Conservation (phyloP, 148 eudicot species). For the Cornus florida region DNA sequence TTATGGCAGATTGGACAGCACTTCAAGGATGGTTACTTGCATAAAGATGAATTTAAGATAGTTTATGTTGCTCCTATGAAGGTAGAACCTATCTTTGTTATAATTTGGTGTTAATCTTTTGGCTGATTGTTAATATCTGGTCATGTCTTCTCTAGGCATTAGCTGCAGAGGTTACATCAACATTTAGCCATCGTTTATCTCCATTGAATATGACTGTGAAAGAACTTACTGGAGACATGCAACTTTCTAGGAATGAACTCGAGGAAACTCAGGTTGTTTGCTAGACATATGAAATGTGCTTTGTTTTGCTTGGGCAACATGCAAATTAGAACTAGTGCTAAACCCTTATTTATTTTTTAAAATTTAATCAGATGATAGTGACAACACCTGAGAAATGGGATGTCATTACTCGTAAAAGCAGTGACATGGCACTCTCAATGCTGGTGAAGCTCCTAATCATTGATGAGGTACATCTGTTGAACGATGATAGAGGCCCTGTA, state of each 20-base stretch:
- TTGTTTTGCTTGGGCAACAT: constrained; percentile 8
- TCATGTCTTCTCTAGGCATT: constrained; percentile 56
- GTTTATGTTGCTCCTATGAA: constrained; percentile 99
- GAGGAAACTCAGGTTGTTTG: constrained; percentile 87
- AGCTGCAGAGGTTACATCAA: constrained; percentile 94
- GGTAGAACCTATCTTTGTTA: constrained; percentile 40
- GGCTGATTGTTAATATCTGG: constrained; percentile 18
- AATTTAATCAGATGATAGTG: constrained; percentile 81
- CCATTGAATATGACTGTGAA: constrained; percentile 83
- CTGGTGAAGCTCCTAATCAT: constrained; percentile 93
- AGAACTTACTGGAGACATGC: constrained; percentile 99
- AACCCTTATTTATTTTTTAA: constrained; percentile 7
- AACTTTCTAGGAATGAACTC: constrained; percentile 87
- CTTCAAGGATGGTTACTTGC: constrained; percentile 94
- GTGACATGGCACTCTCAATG: constrained; percentile 96
- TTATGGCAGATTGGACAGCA: constrained; percentile 79
- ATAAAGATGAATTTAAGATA: constrained; percentile 94
- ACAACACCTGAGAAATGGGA: constrained; percentile 99
- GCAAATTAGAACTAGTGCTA: not conserved
- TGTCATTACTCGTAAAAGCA: constrained; percentile 98
- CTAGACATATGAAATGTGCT: constrained; percentile 1
- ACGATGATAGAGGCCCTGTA: constrained; percentile 98
- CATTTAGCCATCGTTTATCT: constrained; percentile 85
- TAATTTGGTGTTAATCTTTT: constrained; percentile 6
- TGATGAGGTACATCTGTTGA: constrained; percentile 97